phyloP scores from a whole-genome alignment of 2,329 filamentous ascomycete genomes.

The Alternaria triticimaculans region DNA sequence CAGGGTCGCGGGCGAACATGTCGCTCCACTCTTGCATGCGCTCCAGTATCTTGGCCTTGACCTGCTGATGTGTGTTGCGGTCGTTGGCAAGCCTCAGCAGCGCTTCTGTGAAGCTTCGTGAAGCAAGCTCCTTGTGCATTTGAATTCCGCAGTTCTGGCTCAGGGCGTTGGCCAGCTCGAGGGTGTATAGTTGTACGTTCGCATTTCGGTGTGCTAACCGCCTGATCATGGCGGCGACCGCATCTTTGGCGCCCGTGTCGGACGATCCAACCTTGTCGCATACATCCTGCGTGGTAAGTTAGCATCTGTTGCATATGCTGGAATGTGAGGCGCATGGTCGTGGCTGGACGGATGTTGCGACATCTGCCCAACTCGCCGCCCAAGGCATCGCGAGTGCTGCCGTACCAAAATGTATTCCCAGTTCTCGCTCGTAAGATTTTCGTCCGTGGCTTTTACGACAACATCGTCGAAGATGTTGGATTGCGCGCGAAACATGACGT shows the following conservation, averaged over 20 bases:
- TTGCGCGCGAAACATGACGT: conserved; percentile 58
- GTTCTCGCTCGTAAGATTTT: conserved; percentile 89
- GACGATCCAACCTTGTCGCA: conserved; percentile 64
- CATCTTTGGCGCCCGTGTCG: conserved; percentile 74
- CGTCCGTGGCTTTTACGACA: conserved; percentile 87
- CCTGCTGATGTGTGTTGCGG: conserved; percentile 92
- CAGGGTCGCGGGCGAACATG: conserved; percentile 88
- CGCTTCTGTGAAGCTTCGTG: conserved; percentile 92
- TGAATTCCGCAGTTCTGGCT: conserved; percentile 88
- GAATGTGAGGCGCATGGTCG: not conserved
- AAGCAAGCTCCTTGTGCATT: conserved; percentile 89
- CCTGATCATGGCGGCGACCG: conserved; percentile 88
- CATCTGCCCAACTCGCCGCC: not conserved
- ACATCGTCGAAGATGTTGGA: conserved; percentile 74
- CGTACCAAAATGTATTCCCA: conserved; percentile 72
- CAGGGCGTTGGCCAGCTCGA: conserved; percentile 87
- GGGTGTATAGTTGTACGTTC: conserved; percentile 93
- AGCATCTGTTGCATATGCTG: conserved; percentile 3
- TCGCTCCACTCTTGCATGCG: conserved; percentile 96
- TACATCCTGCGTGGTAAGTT: conserved; percentile 59
- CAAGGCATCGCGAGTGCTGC: not conserved
- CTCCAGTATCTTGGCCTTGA: conserved; percentile 96
- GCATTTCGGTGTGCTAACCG: conserved; percentile 91
- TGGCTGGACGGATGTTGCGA: not conserved
- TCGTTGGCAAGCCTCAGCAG: conserved; percentile 89